Conservation (phyloP, 2,329 filamentous ascomycete species). For the Monilinia fructicola region DNA sequence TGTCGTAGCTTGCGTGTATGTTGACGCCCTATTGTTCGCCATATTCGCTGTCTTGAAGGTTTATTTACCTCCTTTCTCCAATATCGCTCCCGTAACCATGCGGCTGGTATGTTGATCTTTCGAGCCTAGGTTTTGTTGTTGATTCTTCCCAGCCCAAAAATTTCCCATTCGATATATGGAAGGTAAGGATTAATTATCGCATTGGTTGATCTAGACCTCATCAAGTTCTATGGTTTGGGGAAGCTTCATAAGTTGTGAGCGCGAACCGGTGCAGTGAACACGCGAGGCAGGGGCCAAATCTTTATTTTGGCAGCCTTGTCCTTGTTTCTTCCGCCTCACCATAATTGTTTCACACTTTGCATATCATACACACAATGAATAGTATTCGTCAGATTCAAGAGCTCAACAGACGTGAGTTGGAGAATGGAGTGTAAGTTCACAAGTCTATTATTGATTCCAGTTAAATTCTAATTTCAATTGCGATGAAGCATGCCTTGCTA, state of each 20-base stretch:
- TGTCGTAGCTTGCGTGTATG: constrained; percentile 57
- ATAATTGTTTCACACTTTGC: constrained; percentile 1
- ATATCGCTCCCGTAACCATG: constrained; percentile 23
- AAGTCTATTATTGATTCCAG: background rate
- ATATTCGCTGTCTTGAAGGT: constrained; percentile 27
- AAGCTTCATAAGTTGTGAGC: constrained; percentile 31
- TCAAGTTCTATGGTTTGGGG: constrained; percentile 18
- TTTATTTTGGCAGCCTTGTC: constrained; percentile 21
- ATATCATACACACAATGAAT: constrained; percentile 64
- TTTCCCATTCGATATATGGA: constrained; percentile 5
- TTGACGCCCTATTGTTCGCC: constrained; percentile 40
- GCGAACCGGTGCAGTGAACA: constrained; percentile 23
- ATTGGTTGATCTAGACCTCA: constrained; percentile 18
- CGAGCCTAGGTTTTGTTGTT: constrained; percentile 17
- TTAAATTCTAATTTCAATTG: background rate
- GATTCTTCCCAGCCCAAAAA: constrained; percentile 7
- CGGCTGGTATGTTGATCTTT: constrained; percentile 15
- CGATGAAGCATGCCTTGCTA: constrained; percentile 20
- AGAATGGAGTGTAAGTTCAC: constrained; percentile 70
- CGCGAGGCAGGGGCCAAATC: constrained; percentile 24
- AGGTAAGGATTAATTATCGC: constrained; percentile 20
- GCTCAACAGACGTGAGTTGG: constrained; percentile 92
- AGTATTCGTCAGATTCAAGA: constrained; percentile 88
- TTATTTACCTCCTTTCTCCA: constrained; percentile 24
- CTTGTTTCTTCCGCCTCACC: constrained; percentile 9